Conservation (phyloP, 139 green algal species). For the Chlorella sp. region DNA sequence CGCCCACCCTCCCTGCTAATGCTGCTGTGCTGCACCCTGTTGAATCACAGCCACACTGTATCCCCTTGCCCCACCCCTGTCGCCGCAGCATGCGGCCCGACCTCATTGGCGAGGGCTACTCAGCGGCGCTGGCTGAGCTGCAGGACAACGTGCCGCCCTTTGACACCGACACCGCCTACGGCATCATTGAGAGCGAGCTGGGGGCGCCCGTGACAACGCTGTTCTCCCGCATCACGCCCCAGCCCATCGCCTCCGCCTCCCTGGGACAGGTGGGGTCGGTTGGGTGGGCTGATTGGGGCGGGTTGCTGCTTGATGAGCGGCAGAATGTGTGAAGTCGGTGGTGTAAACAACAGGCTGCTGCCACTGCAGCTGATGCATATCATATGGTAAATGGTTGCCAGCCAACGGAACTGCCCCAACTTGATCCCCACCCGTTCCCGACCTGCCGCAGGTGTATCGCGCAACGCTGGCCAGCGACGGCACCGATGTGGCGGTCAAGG, state of each 20-base stretch:
- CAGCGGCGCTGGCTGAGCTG: constrained; percentile 76
- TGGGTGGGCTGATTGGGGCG: not conserved
- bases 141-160: constrained; percentile 75
- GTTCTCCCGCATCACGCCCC: constrained; percentile 88
- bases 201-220: constrained; percentile 83
- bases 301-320: too few relatives aligned
- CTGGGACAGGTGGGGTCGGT: constrained; percentile 79
- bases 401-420: not conserved
- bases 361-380: too few relatives aligned
- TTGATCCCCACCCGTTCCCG: too few relatives aligned
- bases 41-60: too few relatives aligned
- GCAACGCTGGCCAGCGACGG: constrained; percentile 77
- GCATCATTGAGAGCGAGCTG: constrained; percentile 92
- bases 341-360: too few relatives aligned
- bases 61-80: not conserved
- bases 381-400: too few relatives aligned
- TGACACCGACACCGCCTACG: constrained; percentile 24
- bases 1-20: too few relatives aligned
- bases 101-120: constrained; percentile 69
- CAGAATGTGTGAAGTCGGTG: too few relatives aligned
- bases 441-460: constrained; percentile 88
- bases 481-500: constrained; percentile 96
- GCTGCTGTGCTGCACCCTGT: too few relatives aligned
- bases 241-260: constrained; percentile 91
- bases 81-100: constrained; percentile 61